These are phyloP conservation scores for Russula lepida DNA, from an alignment of 768 basidiomycete species.

Conservation along the genomic window DNA sequence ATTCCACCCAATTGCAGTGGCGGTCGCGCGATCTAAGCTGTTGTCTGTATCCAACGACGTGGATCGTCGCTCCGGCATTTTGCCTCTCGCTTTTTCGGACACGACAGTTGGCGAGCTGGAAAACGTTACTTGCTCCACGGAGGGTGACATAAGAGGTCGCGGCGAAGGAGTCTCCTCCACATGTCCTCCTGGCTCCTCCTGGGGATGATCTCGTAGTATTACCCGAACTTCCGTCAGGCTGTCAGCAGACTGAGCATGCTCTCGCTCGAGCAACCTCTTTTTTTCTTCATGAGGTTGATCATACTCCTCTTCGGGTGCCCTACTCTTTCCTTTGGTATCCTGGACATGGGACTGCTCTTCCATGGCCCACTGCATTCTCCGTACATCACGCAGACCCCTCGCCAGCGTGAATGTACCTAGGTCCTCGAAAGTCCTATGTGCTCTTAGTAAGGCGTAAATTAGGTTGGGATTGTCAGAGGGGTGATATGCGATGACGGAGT, in stretches of 20 bases:
- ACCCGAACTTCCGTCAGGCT: conserved; percentile 19
- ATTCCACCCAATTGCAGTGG: conserved; percentile 70
- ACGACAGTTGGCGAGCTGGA: conserved; percentile 27
- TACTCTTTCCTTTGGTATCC: conserved; percentile 36
- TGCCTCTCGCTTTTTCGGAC: conserved; percentile 89
- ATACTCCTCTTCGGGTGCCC: conserved; percentile 30
- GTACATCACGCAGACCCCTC: conserved; percentile 78
- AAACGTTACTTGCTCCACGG: conserved; percentile 27
- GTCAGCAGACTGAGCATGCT: conserved; percentile 29
- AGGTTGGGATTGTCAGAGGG: conserved; percentile 81
- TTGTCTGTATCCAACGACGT: conserved; percentile 42
- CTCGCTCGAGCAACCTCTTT: conserved; percentile 50
- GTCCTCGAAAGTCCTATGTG: conserved; percentile 81
- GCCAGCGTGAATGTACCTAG: conserved; percentile 87
- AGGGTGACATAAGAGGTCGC: conserved; percentile 38
- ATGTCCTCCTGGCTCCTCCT: conserved; percentile 25
- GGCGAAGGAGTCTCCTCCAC: conserved; percentile 22
- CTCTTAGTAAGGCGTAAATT: conserved; percentile 74
- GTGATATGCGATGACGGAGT: conserved; percentile 70
- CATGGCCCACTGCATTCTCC: conserved; percentile 59
- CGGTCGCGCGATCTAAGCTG: conserved; percentile 57
- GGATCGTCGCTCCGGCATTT: conserved; percentile 74
- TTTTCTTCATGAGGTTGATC: conserved; percentile 53
- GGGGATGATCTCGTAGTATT: conserved; percentile 15
- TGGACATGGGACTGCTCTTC: conserved; percentile 48